These are phyloP conservation scores for Mucor ambiguus DNA, from an alignment of 371 early-diverging fungal genomes.

Conservation along the genomic window DNA sequence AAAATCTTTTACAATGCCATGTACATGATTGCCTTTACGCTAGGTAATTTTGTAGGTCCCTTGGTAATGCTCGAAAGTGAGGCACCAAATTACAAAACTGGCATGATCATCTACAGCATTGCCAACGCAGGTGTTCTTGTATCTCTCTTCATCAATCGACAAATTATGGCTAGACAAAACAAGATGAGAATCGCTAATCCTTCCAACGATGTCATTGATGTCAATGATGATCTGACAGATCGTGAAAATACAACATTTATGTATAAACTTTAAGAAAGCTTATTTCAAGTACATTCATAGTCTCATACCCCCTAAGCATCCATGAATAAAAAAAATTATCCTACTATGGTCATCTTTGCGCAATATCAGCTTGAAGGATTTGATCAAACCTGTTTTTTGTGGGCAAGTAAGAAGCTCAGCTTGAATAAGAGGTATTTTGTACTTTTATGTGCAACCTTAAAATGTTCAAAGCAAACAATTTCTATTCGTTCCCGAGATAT, in stretches of 20 bases:
- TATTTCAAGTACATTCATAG: background rate
- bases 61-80: conserved; percentile 28
- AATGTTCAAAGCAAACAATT: background rate
- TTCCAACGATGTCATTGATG: background rate
- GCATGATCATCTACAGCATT: conserved; percentile 30
- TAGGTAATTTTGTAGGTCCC: conserved; percentile 44
- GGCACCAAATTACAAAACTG: conserved; percentile 37
- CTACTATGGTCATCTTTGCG: background rate
- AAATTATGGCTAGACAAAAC: conserved; percentile 25
- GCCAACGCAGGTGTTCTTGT: conserved; percentile 30
- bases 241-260: conserved; percentile 25
- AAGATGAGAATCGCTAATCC: conserved; percentile 19
- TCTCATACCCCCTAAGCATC: background rate
- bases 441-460: background rate
- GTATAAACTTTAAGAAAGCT: conserved; percentile 13
- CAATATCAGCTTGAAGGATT: background rate
- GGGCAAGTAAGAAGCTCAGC: background rate
- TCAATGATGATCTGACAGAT: conserved; percentile 31
- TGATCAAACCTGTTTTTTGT: background rate
- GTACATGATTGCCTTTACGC: conserved; percentile 28
- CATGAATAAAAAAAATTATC: background rate
- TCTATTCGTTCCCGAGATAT: background rate
- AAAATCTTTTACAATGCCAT: conserved; percentile 39
- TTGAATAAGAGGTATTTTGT: background rate
- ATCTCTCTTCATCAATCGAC: conserved; percentile 27